Evolutionary conservation across 1,284 basidiomycete species (phyloP).

Genomic region (Ustilago xerochloae): DNA sequence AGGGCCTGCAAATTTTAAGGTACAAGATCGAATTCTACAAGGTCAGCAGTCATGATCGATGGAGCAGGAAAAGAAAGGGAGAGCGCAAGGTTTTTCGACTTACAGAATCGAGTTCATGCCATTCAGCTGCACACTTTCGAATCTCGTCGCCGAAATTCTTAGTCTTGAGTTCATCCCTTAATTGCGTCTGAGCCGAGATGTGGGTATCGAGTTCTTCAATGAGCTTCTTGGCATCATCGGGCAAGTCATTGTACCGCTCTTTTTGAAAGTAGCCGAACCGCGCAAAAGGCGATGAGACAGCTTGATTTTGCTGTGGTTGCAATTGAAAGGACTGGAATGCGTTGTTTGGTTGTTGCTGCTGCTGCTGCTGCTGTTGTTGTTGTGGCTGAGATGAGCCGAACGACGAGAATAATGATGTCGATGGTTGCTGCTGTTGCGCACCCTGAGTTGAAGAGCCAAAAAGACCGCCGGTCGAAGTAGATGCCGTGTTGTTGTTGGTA

Average conservation of each 20-base stretch:
- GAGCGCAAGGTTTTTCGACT: too few relatives aligned
- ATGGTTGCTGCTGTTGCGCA: constrained; percentile 19
- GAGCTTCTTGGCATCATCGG: constrained; percentile 57
- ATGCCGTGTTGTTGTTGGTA: neutral
- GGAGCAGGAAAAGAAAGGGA: neutral
- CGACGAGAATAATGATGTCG: neutral
- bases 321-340: constrained; percentile 9
- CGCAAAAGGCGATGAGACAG: constrained; percentile 46
- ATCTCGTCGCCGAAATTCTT: constrained; percentile 54
- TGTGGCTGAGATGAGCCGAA: constrained; percentile 3
- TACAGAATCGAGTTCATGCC: constrained; percentile 56
- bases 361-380: constrained; percentile 13
- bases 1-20: constrained; percentile 15
- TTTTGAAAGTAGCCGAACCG: constrained; percentile 60
- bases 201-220: constrained; percentile 63
- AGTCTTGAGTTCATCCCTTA: constrained; percentile 55
- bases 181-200: constrained; percentile 48
- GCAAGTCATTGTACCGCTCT: constrained; percentile 66
- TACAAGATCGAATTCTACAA: too few relatives aligned
- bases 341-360: constrained; percentile 19
- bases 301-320: constrained; percentile 29
- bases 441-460: constrained; percentile 23
- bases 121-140: constrained; percentile 50
- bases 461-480: constrained; percentile 2
- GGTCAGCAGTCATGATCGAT: neutral